Conservation (phyloP, 331 rosid species). For the Quercus lobata region DNA sequence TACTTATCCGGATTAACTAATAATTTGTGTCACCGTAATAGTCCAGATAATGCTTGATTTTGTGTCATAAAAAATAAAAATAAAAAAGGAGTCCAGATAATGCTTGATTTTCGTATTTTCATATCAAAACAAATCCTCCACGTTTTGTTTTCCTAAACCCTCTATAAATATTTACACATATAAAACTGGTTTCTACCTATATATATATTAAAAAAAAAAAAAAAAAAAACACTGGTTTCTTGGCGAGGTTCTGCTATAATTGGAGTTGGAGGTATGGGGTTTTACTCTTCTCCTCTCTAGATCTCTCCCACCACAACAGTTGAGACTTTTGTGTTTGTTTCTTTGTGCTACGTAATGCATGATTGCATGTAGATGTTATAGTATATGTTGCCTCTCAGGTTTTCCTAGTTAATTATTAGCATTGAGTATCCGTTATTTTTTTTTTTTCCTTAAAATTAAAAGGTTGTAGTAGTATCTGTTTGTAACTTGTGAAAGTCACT, state of each 20-base stretch:
- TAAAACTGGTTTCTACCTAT: no score
- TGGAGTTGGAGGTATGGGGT: neutral
- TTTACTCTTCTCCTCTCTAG: neutral
- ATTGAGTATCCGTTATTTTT: neutral
- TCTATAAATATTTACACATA: neutral
- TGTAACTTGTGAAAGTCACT: neutral
- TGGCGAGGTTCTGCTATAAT: neutral
- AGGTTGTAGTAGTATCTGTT: neutral
- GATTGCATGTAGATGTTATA: neutral
- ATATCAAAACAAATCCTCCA: neutral
- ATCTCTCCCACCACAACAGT: no score
- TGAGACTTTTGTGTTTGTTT: neutral
- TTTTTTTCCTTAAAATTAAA: neutral
- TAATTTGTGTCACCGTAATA: no score
- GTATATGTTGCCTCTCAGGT: neutral
- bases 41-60: no score
- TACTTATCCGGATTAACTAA: no score
- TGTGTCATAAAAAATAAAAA: no score
- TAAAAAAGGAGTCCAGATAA: neutral
- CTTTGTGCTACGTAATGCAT: neutral
- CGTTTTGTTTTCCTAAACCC: neutral
- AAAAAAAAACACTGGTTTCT: neutral
- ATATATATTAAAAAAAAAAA: neutral
- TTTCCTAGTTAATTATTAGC: neutral
- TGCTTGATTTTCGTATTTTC: neutral